These are phyloP conservation scores for Akanthomyces muscarius DNA, from an alignment of 2,329 filamentous ascomycete genomes.

Conservation along the genomic window DNA sequence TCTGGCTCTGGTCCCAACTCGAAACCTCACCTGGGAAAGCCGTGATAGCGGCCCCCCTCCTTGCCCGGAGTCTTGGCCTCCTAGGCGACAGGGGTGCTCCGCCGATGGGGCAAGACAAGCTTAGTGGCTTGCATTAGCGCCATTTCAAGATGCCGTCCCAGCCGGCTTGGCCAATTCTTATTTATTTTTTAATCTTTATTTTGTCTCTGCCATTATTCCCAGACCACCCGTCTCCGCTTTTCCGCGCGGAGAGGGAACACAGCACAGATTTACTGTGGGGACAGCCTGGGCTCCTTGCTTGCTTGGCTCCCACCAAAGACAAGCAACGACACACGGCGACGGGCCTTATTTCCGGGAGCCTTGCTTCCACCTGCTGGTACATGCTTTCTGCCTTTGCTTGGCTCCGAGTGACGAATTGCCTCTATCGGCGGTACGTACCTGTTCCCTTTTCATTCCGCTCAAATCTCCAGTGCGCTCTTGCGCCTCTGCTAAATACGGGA, in stretches of 20 bases:
- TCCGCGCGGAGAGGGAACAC: background rate
- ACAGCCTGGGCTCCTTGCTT: no score
- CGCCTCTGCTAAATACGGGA: no score
- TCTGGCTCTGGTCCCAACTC: no score
- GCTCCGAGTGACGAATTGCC: conserved; percentile 1
- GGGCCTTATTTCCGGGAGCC: conserved; percentile 10
- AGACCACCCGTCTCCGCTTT: background rate
- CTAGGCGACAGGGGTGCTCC: background rate
- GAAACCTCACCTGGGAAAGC: no score
- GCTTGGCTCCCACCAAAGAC: no score
- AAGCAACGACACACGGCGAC: background rate
- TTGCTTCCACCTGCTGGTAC: background rate
- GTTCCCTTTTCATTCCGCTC: no score
- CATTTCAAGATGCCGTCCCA: conserved; percentile 36
- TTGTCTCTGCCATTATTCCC: background rate
- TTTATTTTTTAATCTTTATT: background rate
- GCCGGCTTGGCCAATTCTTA: conserved; percentile 33
- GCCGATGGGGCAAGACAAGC: conserved; percentile 15
- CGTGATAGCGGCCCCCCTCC: no score
- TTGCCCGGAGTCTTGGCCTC: no score
- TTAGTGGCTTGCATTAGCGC: conserved; percentile 25
- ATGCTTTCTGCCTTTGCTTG: background rate
- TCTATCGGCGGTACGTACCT: conserved; percentile 1
- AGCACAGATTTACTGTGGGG: background rate
- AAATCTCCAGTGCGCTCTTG: no score